Evolutionary conservation across 179 eudicot species (phyloP).

Genomic region (Dionaea muscipula): DNA sequence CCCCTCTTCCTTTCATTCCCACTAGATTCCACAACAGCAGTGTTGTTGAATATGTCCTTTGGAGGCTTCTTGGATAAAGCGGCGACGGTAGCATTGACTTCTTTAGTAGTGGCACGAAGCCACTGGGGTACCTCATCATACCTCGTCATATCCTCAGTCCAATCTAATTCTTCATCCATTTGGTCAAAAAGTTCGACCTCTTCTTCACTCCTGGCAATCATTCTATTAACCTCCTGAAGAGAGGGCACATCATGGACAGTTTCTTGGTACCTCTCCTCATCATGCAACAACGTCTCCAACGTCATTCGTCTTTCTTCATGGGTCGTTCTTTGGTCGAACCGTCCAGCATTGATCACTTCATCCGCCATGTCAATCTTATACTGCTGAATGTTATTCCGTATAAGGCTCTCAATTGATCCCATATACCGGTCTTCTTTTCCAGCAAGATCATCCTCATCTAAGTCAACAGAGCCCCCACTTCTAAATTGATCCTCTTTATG

Average conservation of each 20-base stretch:
- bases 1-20: conserved; percentile 61
- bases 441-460: conserved; percentile 75
- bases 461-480: conserved; percentile 68
- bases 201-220: conserved; percentile 95
- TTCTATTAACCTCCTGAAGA: conserved; percentile 81
- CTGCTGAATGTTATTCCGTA: conserved; percentile 90
- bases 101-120: conserved; percentile 75
- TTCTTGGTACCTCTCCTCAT: conserved; percentile 95
- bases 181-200: conserved; percentile 93
- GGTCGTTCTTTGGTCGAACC: conserved; percentile 97
- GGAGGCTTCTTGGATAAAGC: conserved; percentile 68
- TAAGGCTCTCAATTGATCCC: conserved; percentile 91
- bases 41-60: conserved; percentile 36
- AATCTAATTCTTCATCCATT: conserved; percentile 92
- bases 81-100: conserved; percentile 63
- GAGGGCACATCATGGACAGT: conserved; percentile 97
- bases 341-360: conserved; percentile 97
- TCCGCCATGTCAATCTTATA: conserved; percentile 99
- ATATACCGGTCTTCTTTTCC: conserved; percentile 96
- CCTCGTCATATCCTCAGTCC: conserved; percentile 81
- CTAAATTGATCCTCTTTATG: conserved; percentile 79
- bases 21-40: conserved; percentile 31
- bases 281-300: conserved; percentile 80
- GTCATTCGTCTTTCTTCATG: conserved; percentile 96
- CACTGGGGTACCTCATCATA: conserved; percentile 83